Base-by-base conservation (phyloP, 2,329 filamentous ascomycete species). In the Fusarium protoensiforme region DNA sequence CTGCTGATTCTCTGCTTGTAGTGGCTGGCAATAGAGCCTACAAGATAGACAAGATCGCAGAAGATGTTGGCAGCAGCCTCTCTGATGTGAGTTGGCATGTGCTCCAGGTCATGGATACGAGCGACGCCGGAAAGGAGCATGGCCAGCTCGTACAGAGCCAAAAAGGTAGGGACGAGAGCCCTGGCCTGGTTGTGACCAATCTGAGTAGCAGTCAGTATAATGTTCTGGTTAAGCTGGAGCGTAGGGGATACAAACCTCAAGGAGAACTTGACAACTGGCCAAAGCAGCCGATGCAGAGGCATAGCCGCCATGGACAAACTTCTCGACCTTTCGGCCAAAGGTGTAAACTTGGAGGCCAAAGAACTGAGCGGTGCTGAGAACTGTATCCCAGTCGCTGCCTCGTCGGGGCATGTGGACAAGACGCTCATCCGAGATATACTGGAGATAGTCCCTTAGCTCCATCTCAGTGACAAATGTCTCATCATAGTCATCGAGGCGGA, bases 361-460 rank as follows among this genome's bases (percentile, higher is more conserved):
- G 77, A 82, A 84, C 65, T 84, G 82, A 4, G 83, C 83, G 18
- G 81, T 79, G 41, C 80, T 81, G 33, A 85, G 74, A 1, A 84
- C 82, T 1, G 81, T 79, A 63, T 85, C 83, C 83, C 83, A 84
- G 54, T 81, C 79, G 60, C 82, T 84, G n/a, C 82, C 83, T 41
- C 80, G 75, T 7, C 78, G 77, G 4, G 83, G 83, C 81, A 85
- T 84, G 61, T 84, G 82, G 18, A 82, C 79, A 16, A 84, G 77
- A 31, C 83, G 82, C 61, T 84, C 79, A 64, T 84, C 80, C 13
- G 79, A 78, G 60, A 84, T 83, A 71, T 79, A 81, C 24, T 78
- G 72, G 16, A 84, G 78, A 53, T 84, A 84, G 14, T 72, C 59
- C 13, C 71, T 51, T 7, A 78, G 43, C 38, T 75, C 66, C 64